phyloP scores from a whole-genome alignment of 1,284 basidiomycete genomes.

The Hymenochaete sp. region DNA sequence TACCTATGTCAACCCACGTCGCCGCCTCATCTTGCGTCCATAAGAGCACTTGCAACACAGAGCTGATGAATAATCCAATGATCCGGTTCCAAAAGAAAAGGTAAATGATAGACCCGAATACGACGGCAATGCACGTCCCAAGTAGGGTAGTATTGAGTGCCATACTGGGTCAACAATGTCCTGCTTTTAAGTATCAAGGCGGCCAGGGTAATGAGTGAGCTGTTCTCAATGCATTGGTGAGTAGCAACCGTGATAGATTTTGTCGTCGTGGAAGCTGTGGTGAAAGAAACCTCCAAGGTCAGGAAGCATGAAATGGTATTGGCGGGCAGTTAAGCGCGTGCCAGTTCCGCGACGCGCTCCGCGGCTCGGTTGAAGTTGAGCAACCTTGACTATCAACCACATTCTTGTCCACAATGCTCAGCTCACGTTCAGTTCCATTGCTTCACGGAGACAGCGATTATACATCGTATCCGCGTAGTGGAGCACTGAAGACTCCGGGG shows the following conservation, averaged over 20 bases:
- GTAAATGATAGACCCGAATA: conserved; percentile 64
- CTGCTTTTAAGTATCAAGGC: no score
- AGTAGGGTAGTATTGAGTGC: conserved; percentile 56
- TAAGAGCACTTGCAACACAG: conserved; percentile 51
- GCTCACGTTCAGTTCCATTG: conserved; percentile 35
- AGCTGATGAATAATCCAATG: conserved; percentile 56
- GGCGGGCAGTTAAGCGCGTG: no score
- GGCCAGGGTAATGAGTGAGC: no score
- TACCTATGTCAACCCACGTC: conserved; percentile 72
- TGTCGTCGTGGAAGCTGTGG: no score
- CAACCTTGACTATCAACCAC: not conserved
- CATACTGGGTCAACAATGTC: no score
- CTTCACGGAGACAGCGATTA: conserved; percentile 21
- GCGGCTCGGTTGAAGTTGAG: no score
- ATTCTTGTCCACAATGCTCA: conserved; percentile 31
- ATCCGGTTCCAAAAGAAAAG: conserved; percentile 89
- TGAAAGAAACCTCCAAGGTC: no score
- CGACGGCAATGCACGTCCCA: conserved; percentile 62
- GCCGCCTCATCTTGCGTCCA: conserved; percentile 67
- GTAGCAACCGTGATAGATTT: no score
- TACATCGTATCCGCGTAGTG: not conserved
- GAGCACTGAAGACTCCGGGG: conserved; percentile 43
- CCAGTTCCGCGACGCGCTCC: no score
- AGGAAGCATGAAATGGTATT: no score
- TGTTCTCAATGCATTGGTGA: no score